These are phyloP conservation scores for Lasiosphaeriaceae sp. DNA, from an alignment of 495 filamentous ascomycete species.

Conservation along the genomic window DNA sequence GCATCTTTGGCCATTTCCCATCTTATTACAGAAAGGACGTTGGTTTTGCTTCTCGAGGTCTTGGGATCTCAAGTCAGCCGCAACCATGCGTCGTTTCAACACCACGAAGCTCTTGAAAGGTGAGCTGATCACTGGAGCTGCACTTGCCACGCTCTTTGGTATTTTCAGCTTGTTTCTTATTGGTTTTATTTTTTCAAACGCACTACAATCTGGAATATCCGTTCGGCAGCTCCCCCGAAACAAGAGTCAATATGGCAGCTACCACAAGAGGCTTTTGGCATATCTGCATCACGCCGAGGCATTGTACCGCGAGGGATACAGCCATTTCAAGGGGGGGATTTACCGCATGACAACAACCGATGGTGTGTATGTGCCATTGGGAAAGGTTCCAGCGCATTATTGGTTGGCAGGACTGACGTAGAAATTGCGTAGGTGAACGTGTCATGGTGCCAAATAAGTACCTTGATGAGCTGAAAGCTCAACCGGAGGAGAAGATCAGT, in stretches of 20 bases:
- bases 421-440: neutral
- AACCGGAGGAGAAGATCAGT: neutral
- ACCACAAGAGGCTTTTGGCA: neutral
- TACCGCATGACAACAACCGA: slow-evolving; percentile 1
- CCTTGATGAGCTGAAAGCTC: neutral
- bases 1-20: too few species aligned
- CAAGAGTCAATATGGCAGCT: neutral
- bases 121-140: too few species aligned
- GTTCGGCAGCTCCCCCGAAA: neutral
- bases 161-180: too few species aligned
- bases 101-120: too few species aligned
- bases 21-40: too few species aligned
- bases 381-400: neutral
- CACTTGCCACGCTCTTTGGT: too few species aligned
- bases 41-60: too few species aligned
- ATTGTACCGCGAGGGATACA: neutral
- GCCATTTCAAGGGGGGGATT: neutral
- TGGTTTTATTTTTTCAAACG: too few species aligned
- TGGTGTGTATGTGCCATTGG: neutral
- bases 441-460: neutral
- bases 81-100: too few species aligned
- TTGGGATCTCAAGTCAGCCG: too few species aligned
- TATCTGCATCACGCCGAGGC: neutral
- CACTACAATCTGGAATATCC: too few species aligned
- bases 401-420: neutral